Base-by-base conservation (phyloP, 768 basidiomycete genomes). In the Asterophora lycoperdoides region DNA sequence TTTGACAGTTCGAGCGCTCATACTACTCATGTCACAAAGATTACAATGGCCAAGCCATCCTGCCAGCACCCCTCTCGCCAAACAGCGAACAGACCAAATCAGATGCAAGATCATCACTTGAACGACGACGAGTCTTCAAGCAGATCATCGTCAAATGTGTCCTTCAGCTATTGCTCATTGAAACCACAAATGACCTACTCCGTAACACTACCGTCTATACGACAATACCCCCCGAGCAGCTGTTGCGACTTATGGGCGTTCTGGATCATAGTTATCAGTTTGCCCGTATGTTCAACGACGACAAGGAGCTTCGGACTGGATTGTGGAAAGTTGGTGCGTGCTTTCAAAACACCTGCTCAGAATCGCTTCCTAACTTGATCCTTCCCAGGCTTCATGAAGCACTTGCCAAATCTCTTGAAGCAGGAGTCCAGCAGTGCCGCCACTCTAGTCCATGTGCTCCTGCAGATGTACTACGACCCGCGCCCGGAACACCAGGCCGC, bases 141-240 rank as follows among this genome's bases (percentile, higher is more conserved):
- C 96, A 98, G 66, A 98, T 99, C 68, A 98, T 99, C 53, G 93
- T 97, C 56, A 98, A 98, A 86, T 99, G 96, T 65, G 96, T 99
- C 17, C 79, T 99, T 26, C 96, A 99, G 60, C 71, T 99, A 17
- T 76, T 98, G 46, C 78, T 99, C 32, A 98, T 99, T 55, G 96
- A 99, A 70, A 98, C 91, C 6, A 95, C 94, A 2, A 93, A 93
- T 60, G 96, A 98, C 56, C 75, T 99, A 18, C 77, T 99, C 28
- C 89, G 93, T 51, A 97, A 95, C 61, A 78, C 91, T 51, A 82
- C 87, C 34, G 89, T 99, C 39, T 98, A 98, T 70, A 78, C 74
- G 39, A 91, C 87, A 3, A 98, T 98, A 58, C 96, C 96, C 32
- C 91, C 96, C 0, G 86, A 92, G 53, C 93, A 97, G 60, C 73